Percentiles rank a stretch among this genome's conserved stretches.
phyloP scores from a whole-genome alignment of 305 asterid species.

The Stenogyne calaminthoides region DNA sequence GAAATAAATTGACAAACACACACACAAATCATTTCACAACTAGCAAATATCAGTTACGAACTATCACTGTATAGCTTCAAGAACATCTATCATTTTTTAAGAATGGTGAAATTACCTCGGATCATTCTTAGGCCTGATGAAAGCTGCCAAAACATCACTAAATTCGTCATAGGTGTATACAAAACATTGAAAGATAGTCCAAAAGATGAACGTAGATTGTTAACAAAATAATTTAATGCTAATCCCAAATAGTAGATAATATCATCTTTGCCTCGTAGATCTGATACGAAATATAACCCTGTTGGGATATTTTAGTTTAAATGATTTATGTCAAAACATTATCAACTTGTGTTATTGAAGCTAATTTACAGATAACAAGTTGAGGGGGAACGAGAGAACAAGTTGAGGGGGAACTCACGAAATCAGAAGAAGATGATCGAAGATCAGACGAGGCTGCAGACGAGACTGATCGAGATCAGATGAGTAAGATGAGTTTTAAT shows the following conservation, averaged over 20 bases:
- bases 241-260: slow-evolving; percentile 7
- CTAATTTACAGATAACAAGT: too few species aligned
- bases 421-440: too few species aligned
- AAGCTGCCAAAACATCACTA: not conserved
- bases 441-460: too few species aligned
- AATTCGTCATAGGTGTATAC: too few species aligned
- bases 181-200: not conserved
- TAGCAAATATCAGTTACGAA: not conserved
- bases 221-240: not conserved
- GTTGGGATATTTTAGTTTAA: too few species aligned
- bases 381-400: too few species aligned
- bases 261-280: not conserved
- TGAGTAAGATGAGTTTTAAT: too few species aligned
- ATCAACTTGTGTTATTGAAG: too few species aligned
- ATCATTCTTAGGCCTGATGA: not conserved
- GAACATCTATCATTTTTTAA: not conserved
- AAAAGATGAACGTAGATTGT: not conserved
- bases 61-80: not conserved
- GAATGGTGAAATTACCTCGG: not conserved
- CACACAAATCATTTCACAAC: not conserved
- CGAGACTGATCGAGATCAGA: too few species aligned
- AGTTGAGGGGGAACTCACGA: too few species aligned
- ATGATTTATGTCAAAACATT: too few species aligned
- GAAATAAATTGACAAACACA: too few species aligned
- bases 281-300: not conserved